phyloP scores from a whole-genome alignment of 2,329 filamentous ascomycete genomes.

The Trichophyton equinum region DNA sequence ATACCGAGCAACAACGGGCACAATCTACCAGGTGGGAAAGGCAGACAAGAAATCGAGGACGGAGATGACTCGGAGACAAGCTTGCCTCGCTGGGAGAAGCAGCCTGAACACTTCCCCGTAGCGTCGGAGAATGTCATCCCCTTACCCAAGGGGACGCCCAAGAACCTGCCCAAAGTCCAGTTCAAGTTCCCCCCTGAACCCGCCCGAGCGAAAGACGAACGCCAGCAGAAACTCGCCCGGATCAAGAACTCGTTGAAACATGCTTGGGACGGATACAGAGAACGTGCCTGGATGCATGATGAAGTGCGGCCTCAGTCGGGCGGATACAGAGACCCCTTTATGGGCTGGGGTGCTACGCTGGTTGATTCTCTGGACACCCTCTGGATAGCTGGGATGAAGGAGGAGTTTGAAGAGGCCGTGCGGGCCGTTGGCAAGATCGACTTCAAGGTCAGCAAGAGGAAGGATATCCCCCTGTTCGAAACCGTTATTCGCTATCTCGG shows the following conservation, averaged over 20 bases:
- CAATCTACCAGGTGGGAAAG: constrained; percentile 20
- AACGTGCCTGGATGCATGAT: constrained; percentile 51
- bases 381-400: constrained; percentile 47
- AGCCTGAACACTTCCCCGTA: constrained; percentile 66
- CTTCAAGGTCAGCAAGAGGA: constrained; percentile 33
- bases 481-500: constrained; percentile 43
- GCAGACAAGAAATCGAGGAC: constrained; percentile 22
- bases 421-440: constrained; percentile 42
- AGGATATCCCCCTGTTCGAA: constrained; percentile 36
- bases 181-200: constrained; percentile 19
- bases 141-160: constrained; percentile 17
- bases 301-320: constrained; percentile 49
- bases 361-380: constrained; percentile 51
- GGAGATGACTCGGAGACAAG: constrained; percentile 15
- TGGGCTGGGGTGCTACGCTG: constrained; percentile 50
- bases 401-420: constrained; percentile 46
- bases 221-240: constrained; percentile 32
- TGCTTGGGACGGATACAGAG: constrained; percentile 50
- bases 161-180: constrained; percentile 20
- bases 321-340: constrained; percentile 44
- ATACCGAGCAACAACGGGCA: neutral
- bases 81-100: constrained; percentile 57
- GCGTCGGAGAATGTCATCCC: constrained; percentile 64
- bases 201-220: constrained; percentile 21
- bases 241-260: constrained; percentile 43